A percentile compares a stretch with the other conserved stretches of the same genome.
These are phyloP conservation scores for Besnoitia besnoiti DNA, from an alignment of 169 alveolate genomes.

Conservation along the genomic window DNA sequence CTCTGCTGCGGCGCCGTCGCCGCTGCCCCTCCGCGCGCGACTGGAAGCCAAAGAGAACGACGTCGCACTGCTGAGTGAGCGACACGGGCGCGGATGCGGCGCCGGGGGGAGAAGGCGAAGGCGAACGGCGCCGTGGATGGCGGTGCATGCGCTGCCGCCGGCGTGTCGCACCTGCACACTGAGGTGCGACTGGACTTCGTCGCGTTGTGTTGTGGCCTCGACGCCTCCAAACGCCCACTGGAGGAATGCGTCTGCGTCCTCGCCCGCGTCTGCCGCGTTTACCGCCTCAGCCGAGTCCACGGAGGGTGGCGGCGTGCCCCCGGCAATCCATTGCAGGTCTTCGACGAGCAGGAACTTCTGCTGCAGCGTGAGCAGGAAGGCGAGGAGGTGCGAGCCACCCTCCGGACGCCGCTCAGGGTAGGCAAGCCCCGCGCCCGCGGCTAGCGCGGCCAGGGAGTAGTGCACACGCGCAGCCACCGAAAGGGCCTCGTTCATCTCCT, in stretches of 20 bases:
- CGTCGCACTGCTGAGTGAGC: too few relatives aligned
- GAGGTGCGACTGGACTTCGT: too few relatives aligned
- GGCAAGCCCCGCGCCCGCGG: neutral
- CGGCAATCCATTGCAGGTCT: slow-evolving; percentile 41
- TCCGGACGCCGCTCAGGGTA: neutral
- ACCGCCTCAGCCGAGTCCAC: neutral
- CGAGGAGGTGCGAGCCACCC: neutral
- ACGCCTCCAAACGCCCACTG: neutral
- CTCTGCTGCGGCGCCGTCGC: neutral
- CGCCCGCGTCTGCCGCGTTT: neutral
- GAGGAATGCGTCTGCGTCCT: neutral
- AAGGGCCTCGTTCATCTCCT: slow-evolving; percentile 54
- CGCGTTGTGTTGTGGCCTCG: neutral
- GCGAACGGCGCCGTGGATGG: neutral
- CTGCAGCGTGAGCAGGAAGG: slow-evolving; percentile 50
- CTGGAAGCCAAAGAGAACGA: too few relatives aligned
- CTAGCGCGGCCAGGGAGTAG: neutral
- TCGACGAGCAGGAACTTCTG: slow-evolving; percentile 51
- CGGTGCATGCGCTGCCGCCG: slow-evolving; percentile 10
- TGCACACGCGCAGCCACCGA: neutral
- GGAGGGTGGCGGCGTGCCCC: slow-evolving; percentile 13
- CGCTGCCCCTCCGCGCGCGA: neutral
- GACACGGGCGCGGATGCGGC: too few relatives aligned
- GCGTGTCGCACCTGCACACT: slow-evolving; percentile 32
- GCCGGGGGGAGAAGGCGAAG: neutral